A percentile compares a stretch with the other conserved stretches of the same genome.
phyloP scores from a whole-genome alignment of 2,329 filamentous ascomycete genomes.

The Pleurostoma richardsiae region DNA sequence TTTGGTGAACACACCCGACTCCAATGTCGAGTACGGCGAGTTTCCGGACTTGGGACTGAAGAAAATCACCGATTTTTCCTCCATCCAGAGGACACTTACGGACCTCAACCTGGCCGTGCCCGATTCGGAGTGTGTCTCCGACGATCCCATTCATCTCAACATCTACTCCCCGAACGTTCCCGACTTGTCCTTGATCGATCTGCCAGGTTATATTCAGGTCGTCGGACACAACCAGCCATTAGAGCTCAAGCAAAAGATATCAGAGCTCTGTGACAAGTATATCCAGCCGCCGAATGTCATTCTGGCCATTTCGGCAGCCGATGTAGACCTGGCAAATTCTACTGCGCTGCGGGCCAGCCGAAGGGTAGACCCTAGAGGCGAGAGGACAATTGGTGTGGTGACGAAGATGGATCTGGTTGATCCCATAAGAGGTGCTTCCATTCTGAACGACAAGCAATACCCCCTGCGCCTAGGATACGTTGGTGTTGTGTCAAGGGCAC shows the following conservation, averaged over 20 bases:
- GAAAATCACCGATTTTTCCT: conserved; percentile 85
- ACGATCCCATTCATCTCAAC: conserved; percentile 92
- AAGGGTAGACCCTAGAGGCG: conserved; percentile 87
- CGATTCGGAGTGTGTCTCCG: conserved; percentile 84
- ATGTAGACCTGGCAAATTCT: conserved; percentile 95
- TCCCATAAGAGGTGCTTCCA: conserved; percentile 67
- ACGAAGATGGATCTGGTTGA: conserved; percentile 99
- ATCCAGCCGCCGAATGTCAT: conserved; percentile 96
- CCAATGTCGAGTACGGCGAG: conserved; percentile 86
- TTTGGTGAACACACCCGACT: conserved; percentile 87
- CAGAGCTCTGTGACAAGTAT: conserved; percentile 95
- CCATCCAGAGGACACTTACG: conserved; percentile 88
- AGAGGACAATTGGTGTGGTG: conserved; percentile 96
- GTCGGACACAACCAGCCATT: conserved; percentile 84
- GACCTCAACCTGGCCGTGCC: conserved; percentile 93
- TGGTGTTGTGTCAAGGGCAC: conserved; percentile 84
- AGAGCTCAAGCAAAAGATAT: conserved; percentile 91
- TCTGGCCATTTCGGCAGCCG: conserved; percentile 91
- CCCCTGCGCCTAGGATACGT: conserved; percentile 94
- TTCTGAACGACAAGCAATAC: conserved; percentile 87
- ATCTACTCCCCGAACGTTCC: conserved; percentile 96
- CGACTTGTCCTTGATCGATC: conserved; percentile 90
- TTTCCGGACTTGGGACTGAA: conserved; percentile 88
- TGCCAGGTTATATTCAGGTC: conserved; percentile 97
- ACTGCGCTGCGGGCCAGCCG: conserved; percentile 85